phyloP scores from a whole-genome alignment of 2,329 filamentous ascomycete genomes.

The Colletotrichum karsti region DNA sequence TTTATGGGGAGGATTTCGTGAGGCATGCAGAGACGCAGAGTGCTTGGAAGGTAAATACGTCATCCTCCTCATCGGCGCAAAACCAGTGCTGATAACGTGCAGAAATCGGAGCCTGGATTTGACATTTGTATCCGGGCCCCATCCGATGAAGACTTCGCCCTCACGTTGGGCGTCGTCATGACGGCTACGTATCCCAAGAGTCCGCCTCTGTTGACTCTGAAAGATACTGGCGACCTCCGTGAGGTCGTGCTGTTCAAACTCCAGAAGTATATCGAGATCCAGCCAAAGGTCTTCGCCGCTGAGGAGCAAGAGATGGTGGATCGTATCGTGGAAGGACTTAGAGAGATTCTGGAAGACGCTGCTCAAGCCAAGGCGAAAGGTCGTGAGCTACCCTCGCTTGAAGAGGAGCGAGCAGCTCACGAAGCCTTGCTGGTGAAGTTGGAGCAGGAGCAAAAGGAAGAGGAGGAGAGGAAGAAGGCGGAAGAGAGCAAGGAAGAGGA shows the following conservation, averaged over 20 bases:
- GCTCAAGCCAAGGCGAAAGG: constrained; percentile 79
- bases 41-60: constrained; percentile 80
- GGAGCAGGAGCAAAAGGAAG: constrained; percentile 63
- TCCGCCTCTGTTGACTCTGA: constrained; percentile 75
- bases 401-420: constrained; percentile 87
- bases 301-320: constrained; percentile 69
- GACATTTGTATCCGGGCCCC: constrained; percentile 81
- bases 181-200: constrained; percentile 93
- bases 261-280: constrained; percentile 67
- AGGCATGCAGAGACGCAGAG: constrained; percentile 74
- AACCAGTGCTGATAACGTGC: constrained; percentile 16
- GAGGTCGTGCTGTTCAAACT: constrained; percentile 78
- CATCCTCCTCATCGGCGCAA: neutral
- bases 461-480: constrained; percentile 60
- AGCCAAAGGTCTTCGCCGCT: constrained; percentile 61
- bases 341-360: constrained; percentile 86
- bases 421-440: constrained; percentile 74
- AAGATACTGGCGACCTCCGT: constrained; percentile 70
- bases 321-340: constrained; percentile 73
- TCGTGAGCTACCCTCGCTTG: constrained; percentile 82
- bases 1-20: constrained; percentile 89
- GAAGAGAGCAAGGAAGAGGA: constrained; percentile 74
- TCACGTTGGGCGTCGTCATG: constrained; percentile 80
- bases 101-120: constrained; percentile 86
- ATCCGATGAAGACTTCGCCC: constrained; percentile 74